A percentile compares a stretch with the other conserved stretches of the same genome.
Conservation (phyloP, 768 basidiomycete genomes). For the Xerocomellus chrysenteron region DNA sequence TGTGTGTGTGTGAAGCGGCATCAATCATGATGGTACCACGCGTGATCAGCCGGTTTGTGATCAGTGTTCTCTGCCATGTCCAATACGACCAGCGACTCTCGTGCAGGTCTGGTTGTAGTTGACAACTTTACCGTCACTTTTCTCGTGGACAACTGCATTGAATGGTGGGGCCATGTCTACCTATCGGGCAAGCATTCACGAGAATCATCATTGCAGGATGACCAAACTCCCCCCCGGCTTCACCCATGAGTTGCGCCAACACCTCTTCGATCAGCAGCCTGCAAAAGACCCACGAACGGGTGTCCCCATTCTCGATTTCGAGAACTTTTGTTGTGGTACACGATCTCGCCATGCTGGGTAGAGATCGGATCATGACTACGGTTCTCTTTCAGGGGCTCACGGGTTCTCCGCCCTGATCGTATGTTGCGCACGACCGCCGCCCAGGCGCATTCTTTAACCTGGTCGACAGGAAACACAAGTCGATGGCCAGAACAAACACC, state of each 20-base stretch:
- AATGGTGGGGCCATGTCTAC: conserved; percentile 56
- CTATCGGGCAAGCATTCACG: not conserved
- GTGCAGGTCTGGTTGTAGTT: conserved; percentile 28
- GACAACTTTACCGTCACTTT: conserved; percentile 54
- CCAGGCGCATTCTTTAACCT: not conserved
- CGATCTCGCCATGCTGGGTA: not conserved
- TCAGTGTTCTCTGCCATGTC: conserved; percentile 7
- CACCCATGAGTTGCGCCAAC: conserved; percentile 64
- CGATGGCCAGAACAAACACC: conserved; percentile 42
- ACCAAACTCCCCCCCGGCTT: conserved; percentile 78
- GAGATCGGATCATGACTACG: not conserved
- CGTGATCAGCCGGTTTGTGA: not conserved
- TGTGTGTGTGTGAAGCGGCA: not conserved
- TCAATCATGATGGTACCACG: not conserved
- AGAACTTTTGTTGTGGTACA: conserved; percentile 68
- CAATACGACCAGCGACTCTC: conserved; percentile 5
- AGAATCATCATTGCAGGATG: conserved; percentile 49
- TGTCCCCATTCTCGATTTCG: conserved; percentile 67
- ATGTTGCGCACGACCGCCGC: conserved; percentile 17
- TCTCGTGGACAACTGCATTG: conserved; percentile 74
- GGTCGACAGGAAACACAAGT: conserved; percentile 54
- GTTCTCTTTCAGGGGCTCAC: conserved; percentile 59
- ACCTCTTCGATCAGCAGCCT: conserved; percentile 52
- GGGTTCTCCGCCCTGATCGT: conserved; percentile 83
- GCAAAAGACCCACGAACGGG: conserved; percentile 44